phyloP scores from a whole-genome alignment of 768 basidiomycete species.

The Chalciporus pseudorubinellus region DNA sequence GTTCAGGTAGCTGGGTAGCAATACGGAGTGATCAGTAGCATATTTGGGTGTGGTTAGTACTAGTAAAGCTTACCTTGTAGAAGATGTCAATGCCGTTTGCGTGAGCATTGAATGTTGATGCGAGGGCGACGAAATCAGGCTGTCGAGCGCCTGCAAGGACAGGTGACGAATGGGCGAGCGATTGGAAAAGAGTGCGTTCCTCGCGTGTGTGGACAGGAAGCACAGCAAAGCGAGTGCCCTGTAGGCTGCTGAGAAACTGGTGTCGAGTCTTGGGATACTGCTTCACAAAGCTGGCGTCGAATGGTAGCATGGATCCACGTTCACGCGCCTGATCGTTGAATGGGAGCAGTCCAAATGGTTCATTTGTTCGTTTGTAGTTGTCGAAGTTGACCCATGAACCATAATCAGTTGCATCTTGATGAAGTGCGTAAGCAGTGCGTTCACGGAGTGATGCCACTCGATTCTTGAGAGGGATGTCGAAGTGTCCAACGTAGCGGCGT shows the following conservation, averaged over 20 bases:
- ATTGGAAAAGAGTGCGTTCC: neutral
- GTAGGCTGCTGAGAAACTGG: neutral
- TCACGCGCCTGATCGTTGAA: neutral
- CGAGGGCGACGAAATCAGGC: neutral
- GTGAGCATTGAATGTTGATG: neutral
- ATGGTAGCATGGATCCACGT: too few relatives aligned
- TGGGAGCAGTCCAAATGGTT: neutral
- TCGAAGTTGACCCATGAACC: too few relatives aligned
- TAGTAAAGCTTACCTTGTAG: neutral
- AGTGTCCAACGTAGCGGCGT: neutral
- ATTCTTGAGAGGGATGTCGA: neutral
- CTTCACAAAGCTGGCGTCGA: neutral
- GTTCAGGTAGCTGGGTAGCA: too few relatives aligned
- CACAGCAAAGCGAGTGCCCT: neutral
- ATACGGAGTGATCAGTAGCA: too few relatives aligned
- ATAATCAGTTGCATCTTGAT: too few relatives aligned
- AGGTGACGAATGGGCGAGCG: too few relatives aligned
- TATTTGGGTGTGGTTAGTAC: too few relatives aligned
- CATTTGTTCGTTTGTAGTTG: neutral
- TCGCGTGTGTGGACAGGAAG: neutral
- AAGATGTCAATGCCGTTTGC: neutral
- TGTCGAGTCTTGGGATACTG: neutral
- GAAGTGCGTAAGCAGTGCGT: too few relatives aligned
- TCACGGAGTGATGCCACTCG: neutral
- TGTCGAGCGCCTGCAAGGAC: too few relatives aligned